Evolutionary conservation across 345 rosid species (phyloP).

Genomic region (Turritis glabra): DNA sequence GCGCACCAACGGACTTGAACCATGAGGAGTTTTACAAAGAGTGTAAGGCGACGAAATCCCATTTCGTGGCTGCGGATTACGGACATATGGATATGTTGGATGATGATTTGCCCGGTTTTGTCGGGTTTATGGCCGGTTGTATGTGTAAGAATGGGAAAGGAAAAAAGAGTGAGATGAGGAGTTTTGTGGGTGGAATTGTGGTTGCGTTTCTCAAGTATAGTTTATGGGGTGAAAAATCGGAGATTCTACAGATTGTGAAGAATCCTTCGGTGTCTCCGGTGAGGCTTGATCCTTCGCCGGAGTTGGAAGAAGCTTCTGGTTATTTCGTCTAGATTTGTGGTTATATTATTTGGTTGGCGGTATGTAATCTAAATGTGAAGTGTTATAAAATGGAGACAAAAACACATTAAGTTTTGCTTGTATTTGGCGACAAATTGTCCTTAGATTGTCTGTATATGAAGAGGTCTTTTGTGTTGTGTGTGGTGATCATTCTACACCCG

Average conservation of each 20-base stretch:
- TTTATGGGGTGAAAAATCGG: slow-evolving; percentile 25
- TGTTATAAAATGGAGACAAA: not conserved
- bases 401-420: not conserved
- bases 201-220: slow-evolving; percentile 34
- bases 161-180: slow-evolving; percentile 30
- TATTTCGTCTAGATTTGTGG: not conserved
- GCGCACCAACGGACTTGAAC: slow-evolving; percentile 35
- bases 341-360: no score
- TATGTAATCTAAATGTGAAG: no score
- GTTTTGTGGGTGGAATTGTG: slow-evolving; percentile 36
- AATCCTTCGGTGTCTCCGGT: slow-evolving; percentile 34
- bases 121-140: slow-evolving; percentile 35
- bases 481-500: not conserved
- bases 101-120: slow-evolving; percentile 26
- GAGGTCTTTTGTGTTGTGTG: not conserved
- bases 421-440: not conserved
- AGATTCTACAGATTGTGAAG: slow-evolving; percentile 24
- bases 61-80: slow-evolving; percentile 36
- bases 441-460: not conserved
- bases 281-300: slow-evolving; percentile 28
- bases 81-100: slow-evolving; percentile 45
- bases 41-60: slow-evolving; percentile 34
- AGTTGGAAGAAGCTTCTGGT: slow-evolving; percentile 26
- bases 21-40: slow-evolving; percentile 38
- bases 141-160: slow-evolving; percentile 31